These are phyloP conservation scores for Scutellaria minor DNA, from an alignment of 257 asterid genomes.

Conservation along the genomic window DNA sequence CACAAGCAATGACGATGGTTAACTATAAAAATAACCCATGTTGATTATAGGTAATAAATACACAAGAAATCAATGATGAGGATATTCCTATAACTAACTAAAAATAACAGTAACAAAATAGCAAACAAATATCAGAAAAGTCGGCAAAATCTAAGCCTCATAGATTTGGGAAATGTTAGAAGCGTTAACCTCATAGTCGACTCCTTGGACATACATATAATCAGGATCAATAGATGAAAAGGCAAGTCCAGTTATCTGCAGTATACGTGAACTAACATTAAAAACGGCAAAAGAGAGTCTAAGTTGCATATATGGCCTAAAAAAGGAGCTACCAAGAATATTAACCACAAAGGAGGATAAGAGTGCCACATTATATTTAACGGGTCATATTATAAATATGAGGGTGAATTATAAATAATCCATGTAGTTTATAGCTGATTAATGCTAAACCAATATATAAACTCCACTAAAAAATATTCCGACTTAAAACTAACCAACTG, in stretches of 20 bases:
- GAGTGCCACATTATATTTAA: not conserved
- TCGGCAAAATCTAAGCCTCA: conserved; percentile 3
- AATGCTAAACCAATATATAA: too few relatives aligned
- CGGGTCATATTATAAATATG: too few relatives aligned
- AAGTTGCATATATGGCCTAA: not conserved
- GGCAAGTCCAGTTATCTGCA: conserved; percentile 90
- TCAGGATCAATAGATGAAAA: conserved; percentile 80
- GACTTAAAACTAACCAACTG: conserved; percentile 16
- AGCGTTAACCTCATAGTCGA: conserved; percentile 81
- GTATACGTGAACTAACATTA: conserved; percentile 16
- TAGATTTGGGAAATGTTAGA: not conserved
- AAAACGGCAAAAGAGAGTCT: not conserved
- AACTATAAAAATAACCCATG: not conserved
- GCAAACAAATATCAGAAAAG: too few relatives aligned
- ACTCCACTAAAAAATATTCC: too few relatives aligned
- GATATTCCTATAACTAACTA: too few relatives aligned
- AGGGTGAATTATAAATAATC: too few relatives aligned
- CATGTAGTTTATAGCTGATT: too few relatives aligned
- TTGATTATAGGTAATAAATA: not conserved
- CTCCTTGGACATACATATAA: conserved; percentile 85
- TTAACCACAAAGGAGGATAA: not conserved
- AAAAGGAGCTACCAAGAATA: not conserved
- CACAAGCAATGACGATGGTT: too few relatives aligned
- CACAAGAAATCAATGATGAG: not conserved
- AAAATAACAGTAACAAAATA: too few relatives aligned